These are phyloP conservation scores for Elsinoe fawcettii DNA, from an alignment of 2,329 filamentous ascomycete genomes.

Conservation along the genomic window DNA sequence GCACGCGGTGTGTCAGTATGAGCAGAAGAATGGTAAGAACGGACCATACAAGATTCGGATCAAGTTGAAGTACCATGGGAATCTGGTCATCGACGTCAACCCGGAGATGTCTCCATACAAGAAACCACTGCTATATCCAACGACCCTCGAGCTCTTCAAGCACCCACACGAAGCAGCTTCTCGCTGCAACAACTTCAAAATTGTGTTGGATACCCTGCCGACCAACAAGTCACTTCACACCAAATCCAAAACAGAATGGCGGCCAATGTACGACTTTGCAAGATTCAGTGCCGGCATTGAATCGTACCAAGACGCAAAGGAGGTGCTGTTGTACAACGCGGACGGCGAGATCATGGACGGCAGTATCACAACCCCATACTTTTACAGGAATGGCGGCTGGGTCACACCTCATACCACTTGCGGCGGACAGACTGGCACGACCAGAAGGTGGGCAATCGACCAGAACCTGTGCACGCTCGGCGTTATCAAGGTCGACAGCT, in stretches of 20 bases:
- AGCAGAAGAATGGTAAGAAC: constrained; percentile 25
- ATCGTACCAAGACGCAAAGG: constrained; percentile 44
- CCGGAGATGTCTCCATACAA: constrained; percentile 37
- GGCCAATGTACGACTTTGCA: constrained; percentile 63
- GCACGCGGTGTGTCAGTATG: constrained; percentile 26
- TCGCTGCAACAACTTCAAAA: constrained; percentile 26
- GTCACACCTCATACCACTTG: constrained; percentile 62
- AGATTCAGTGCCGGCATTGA: constrained; percentile 52
- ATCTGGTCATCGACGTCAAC: constrained; percentile 33
- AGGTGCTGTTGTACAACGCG: constrained; percentile 67
- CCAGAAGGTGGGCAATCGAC: constrained; percentile 73
- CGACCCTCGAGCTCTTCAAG: constrained; percentile 39
- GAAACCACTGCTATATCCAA: constrained; percentile 49
- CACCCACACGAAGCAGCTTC: constrained; percentile 21
- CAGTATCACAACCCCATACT: constrained; percentile 73
- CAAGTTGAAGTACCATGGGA: constrained; percentile 40
- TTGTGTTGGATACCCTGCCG: constrained; percentile 46
- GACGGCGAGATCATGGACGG: constrained; percentile 69
- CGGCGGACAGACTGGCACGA: constrained; percentile 77
- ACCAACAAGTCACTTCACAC: constrained; percentile 59
- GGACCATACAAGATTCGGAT: constrained; percentile 44
- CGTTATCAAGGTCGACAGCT: constrained; percentile 49
- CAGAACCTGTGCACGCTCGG: constrained; percentile 60
- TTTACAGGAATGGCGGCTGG: constrained; percentile 67
- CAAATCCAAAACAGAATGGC: constrained; percentile 74